Percentiles rank a stretch among this genome's conserved stretches.
These are phyloP conservation scores for Arachnomyces sp. DNA, from an alignment of 2,329 filamentous ascomycete species.

Conservation along the genomic window DNA sequence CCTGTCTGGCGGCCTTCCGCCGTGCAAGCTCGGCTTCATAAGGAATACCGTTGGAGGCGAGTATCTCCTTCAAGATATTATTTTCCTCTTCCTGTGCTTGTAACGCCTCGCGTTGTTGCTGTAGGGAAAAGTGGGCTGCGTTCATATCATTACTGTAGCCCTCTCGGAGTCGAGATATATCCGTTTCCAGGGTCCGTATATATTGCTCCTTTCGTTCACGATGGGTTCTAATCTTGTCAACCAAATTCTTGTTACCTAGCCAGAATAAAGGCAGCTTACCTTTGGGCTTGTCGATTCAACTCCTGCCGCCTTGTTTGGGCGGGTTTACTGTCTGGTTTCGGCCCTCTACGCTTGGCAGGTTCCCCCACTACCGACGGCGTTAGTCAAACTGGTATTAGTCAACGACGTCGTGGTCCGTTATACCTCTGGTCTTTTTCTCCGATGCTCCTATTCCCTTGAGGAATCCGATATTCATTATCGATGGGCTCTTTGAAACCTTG, in stretches of 20 bases:
- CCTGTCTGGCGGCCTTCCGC: conserved; percentile 26
- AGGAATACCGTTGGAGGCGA: conserved; percentile 50
- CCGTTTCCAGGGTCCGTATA: conserved; percentile 86
- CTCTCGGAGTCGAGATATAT: conserved; percentile 82
- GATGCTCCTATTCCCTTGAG: conserved; percentile 55
- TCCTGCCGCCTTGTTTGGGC: conserved; percentile 87
- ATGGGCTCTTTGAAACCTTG: conserved; percentile 8
- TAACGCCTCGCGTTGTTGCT: conserved; percentile 67
- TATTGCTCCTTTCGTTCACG: conserved; percentile 95
- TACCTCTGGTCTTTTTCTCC: conserved; percentile 72
- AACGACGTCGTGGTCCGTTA: conserved; percentile 10
- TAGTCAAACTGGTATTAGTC: conserved; percentile 7
- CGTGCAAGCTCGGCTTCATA: conserved; percentile 43
- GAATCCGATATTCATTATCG: conserved; percentile 48
- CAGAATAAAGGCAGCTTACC: conserved; percentile 45
- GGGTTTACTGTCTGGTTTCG: conserved; percentile 93
- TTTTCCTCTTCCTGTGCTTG: conserved; percentile 71
- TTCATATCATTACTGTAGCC: conserved; percentile 58
- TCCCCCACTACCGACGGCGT: conserved; percentile 61
- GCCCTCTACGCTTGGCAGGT: conserved; percentile 78
- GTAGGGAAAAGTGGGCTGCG: conserved; percentile 35
- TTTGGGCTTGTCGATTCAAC: conserved; percentile 88
- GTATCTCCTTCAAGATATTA: conserved; percentile 57
- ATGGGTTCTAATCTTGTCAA: conserved; percentile 60
- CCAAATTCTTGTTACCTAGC: conserved; percentile 4